Conservation (phyloP, 768 basidiomycete genomes). For the Calocybe indica region DNA sequence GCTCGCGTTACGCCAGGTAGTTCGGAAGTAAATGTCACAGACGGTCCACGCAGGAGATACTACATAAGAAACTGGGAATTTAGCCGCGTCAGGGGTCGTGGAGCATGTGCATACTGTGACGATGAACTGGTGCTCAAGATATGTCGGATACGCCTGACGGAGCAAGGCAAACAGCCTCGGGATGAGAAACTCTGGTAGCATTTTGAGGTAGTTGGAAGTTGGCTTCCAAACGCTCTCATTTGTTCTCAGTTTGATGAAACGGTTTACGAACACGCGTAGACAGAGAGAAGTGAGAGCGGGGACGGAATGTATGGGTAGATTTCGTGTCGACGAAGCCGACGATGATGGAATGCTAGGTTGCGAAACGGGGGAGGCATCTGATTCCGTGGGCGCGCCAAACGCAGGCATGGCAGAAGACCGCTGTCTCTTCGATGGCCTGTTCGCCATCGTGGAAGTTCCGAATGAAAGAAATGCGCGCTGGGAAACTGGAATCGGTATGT, state of each 20-base stretch:
- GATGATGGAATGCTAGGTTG: slow-evolving; percentile 38
- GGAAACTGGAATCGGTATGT: background rate
- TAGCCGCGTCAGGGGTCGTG: background rate
- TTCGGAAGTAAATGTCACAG: slow-evolving; percentile 38
- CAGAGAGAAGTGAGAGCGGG: slow-evolving; percentile 46
- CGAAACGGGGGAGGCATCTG: slow-evolving; percentile 29
- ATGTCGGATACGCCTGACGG: slow-evolving; percentile 39
- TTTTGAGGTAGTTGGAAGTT: slow-evolving; percentile 33
- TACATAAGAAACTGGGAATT: slow-evolving; percentile 14
- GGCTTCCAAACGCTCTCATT: slow-evolving; percentile 32
- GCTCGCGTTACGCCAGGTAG: slow-evolving; percentile 46
- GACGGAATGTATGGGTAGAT: slow-evolving; percentile 24
- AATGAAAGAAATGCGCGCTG: background rate
- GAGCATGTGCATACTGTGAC: slow-evolving; percentile 34
- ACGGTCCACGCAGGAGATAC: slow-evolving; percentile 55
- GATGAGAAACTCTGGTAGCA: slow-evolving; percentile 46
- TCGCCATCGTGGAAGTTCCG: slow-evolving; percentile 4
- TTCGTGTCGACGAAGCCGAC: slow-evolving; percentile 42
- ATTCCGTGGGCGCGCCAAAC: slow-evolving; percentile 41
- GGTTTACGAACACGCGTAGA: slow-evolving; percentile 43
- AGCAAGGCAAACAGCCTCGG: slow-evolving; percentile 49
- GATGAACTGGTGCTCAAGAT: slow-evolving; percentile 51
- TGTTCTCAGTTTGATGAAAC: slow-evolving; percentile 33
- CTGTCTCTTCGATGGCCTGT: slow-evolving; percentile 8
- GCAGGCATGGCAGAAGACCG: slow-evolving; percentile 5